These are phyloP conservation scores for Magnusiomyces tetraspermus DNA, from an alignment of 1,139 yeast genomes.

Conservation along the genomic window DNA sequence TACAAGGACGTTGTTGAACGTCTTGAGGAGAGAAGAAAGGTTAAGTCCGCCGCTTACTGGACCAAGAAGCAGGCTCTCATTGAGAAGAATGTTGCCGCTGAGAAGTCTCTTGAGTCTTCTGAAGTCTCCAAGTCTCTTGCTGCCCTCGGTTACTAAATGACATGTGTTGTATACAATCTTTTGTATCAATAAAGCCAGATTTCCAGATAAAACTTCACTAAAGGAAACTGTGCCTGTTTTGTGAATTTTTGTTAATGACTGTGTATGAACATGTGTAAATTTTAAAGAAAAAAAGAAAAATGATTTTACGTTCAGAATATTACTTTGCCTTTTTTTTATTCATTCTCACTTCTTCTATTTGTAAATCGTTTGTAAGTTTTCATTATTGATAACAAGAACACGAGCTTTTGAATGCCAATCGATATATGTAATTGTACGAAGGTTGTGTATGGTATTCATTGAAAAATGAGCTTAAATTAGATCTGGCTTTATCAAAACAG, in stretches of 20 bases:
- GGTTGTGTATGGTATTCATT: no score
- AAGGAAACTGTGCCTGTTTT: neutral
- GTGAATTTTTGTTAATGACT: slow-evolving; percentile 1
- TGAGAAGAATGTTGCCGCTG: slow-evolving; percentile 80
- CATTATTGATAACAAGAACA: no score
- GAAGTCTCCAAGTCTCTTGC: slow-evolving; percentile 14
- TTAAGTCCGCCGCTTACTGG: slow-evolving; percentile 97
- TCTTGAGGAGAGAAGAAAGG: slow-evolving; percentile 99
- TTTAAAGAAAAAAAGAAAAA: neutral
- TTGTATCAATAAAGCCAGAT: slow-evolving; percentile 3
- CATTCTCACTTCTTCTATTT: neutral
- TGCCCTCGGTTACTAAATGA: slow-evolving; percentile 15
- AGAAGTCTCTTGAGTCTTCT: slow-evolving; percentile 15
- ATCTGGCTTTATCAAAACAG: no score
- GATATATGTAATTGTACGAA: no score
- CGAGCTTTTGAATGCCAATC: no score
- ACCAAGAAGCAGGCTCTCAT: slow-evolving; percentile 96
- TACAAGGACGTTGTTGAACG: slow-evolving; percentile 97
- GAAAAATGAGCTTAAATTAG: no score
- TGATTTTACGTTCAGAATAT: neutral
- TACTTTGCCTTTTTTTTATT: neutral
- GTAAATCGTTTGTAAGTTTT: no score
- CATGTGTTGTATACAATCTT: slow-evolving; percentile 2
- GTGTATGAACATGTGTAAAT: slow-evolving; percentile 1
- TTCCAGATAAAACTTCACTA: neutral